These are phyloP conservation scores for Circinella umbellata DNA, from an alignment of 371 early-diverging fungal genomes.

Conservation along the genomic window DNA sequence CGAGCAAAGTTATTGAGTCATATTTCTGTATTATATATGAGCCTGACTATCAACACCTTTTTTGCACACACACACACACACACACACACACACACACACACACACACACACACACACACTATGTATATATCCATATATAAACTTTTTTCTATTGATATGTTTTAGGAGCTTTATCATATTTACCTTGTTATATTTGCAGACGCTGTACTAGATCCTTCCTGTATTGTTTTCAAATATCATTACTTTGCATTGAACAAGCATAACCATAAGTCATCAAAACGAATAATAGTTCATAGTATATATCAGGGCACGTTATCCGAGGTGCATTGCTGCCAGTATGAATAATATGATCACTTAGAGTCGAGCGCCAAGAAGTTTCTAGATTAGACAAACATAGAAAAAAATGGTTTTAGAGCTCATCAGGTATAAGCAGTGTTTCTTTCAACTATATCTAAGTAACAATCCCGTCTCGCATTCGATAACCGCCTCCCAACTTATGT, in stretches of 20 bases:
- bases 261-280: constrained; percentile 64
- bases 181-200: constrained; percentile 34
- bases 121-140: too few species aligned
- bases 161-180: too few species aligned
- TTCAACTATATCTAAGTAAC: too few species aligned
- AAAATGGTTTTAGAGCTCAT: not conserved
- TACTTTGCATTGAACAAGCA: constrained; percentile 46
- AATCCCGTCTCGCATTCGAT: too few species aligned
- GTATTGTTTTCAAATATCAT: constrained; percentile 32
- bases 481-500: too few species aligned
- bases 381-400: not conserved
- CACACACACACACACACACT: too few species aligned
- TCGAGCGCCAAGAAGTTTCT: constrained; percentile 72
- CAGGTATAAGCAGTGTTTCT: too few species aligned
- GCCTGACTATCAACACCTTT: too few species aligned
- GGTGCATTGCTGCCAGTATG: constrained; percentile 65
- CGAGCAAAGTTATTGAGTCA: not conserved
- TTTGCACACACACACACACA: too few species aligned
- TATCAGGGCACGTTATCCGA: constrained; percentile 55
- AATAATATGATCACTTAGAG: constrained; percentile 56
- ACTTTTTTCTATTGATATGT: too few species aligned
- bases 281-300: constrained; percentile 67
- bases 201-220: constrained; percentile 11
- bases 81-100: too few species aligned
- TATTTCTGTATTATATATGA: too few species aligned